Evolutionary conservation across 2,329 filamentous ascomycete species (phyloP).

Genomic region (Aspergillus sp.): DNA sequence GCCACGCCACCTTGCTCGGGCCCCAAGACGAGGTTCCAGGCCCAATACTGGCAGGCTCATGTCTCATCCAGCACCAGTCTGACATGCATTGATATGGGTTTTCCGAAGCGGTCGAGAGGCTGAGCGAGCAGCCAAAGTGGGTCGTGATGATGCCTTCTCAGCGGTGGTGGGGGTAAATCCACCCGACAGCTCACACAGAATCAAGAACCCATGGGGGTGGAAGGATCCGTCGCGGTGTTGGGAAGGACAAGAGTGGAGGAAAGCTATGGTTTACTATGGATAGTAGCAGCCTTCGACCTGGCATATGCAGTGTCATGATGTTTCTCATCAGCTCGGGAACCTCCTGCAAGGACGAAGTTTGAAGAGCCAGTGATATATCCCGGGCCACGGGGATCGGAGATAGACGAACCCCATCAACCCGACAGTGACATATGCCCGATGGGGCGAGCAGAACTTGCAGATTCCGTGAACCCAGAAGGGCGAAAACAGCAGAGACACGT

Average conservation of each 20-base stretch:
- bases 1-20: slow-evolving; percentile 9
- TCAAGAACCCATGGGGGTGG: background rate
- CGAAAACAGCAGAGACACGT: background rate
- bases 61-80: slow-evolving; percentile 2
- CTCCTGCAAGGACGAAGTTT: slow-evolving; percentile 1
- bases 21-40: slow-evolving; percentile 6
- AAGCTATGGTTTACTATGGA: background rate
- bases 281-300: background rate
- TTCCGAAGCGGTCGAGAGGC: background rate
- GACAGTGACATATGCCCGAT: slow-evolving; percentile 2
- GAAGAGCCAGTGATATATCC: background rate
- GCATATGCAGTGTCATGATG: background rate
- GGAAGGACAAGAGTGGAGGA: background rate
- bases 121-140: background rate
- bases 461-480: background rate
- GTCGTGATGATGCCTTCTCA: background rate
- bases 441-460: background rate
- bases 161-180: background rate
- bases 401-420: background rate
- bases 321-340: background rate
- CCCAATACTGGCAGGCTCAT: background rate
- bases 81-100: slow-evolving; percentile 6
- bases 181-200: slow-evolving; percentile 4
- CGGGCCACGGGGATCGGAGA: background rate
- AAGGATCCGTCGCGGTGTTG: background rate